Conservation (phyloP, 2,329 filamentous ascomycete species). For the Colletotrichum melonis region DNA sequence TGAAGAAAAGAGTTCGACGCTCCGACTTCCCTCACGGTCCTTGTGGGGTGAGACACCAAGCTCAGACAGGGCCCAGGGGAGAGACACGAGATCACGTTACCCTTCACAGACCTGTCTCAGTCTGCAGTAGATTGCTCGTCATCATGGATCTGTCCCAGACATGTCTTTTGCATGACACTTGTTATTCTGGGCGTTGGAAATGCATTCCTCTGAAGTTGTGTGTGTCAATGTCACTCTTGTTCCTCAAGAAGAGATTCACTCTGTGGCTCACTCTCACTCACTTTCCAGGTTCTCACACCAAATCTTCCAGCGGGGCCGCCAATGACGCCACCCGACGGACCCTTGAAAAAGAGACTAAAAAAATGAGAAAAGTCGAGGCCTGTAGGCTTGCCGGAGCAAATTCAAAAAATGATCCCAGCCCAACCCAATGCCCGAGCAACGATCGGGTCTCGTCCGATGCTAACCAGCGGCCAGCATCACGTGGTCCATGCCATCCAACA, state of each 20-base stretch:
- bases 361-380: background rate
- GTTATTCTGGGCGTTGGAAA: background rate
- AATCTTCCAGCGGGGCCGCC: background rate
- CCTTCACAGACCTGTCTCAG: background rate
- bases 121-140: background rate
- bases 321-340: slow-evolving; percentile 1
- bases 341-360: background rate
- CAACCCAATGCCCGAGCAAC: background rate
- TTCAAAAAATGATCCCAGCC: background rate
- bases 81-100: background rate
- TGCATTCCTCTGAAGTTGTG: background rate
- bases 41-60: background rate
- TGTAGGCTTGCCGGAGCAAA: background rate
- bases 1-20: too few species aligned
- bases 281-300: background rate
- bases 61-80: background rate
- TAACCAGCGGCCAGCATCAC: background rate
- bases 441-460: background rate
- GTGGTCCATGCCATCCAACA: background rate
- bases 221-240: background rate
- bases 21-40: background rate
- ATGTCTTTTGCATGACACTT: background rate
- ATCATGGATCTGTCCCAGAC: background rate
- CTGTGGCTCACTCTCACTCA: background rate
- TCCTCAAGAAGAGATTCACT: background rate